A percentile compares a stretch with the other conserved stretches of the same genome.
These are phyloP conservation scores for Pulveroboletus sp. DNA, from an alignment of 768 basidiomycete genomes.

Conservation along the genomic window DNA sequence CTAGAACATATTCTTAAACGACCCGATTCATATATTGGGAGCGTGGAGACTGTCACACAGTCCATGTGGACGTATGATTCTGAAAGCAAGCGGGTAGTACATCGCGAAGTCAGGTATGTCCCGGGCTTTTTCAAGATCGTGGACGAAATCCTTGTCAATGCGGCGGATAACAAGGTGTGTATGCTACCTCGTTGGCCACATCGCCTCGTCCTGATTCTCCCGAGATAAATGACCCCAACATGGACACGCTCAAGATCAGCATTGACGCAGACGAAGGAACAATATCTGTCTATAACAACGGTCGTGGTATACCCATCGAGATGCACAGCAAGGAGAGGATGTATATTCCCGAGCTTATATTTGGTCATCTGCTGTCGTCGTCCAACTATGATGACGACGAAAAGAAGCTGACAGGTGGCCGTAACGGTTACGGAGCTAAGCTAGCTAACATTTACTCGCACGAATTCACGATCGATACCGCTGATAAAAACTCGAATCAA, in stretches of 20 bases:
- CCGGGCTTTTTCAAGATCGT: constrained; percentile 99
- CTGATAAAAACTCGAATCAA: constrained; percentile 76
- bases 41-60: constrained; percentile 83
- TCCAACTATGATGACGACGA: constrained; percentile 99
- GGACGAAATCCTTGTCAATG: constrained; percentile 98
- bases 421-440: constrained; percentile 98
- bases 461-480: constrained; percentile 95
- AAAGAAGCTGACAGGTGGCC: constrained; percentile 96
- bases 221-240: constrained; percentile 86
- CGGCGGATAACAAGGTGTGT: constrained; percentile 95
- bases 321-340: constrained; percentile 90
- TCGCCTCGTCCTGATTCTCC: neutral
- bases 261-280: constrained; percentile 79
- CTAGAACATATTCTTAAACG: constrained; percentile 90
- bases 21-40: constrained; percentile 95
- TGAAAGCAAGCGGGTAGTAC: constrained; percentile 76
- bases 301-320: constrained; percentile 94
- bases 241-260: constrained; percentile 88
- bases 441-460: constrained; percentile 97
- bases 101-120: constrained; percentile 82
- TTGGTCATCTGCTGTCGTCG: constrained; percentile 89
- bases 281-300: constrained; percentile 95
- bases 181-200: neutral
- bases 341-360: constrained; percentile 96
- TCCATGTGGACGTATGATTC: constrained; percentile 93